These are phyloP conservation scores for Cystobasidium ongulense DNA, from an alignment of 768 basidiomycete genomes.

Conservation along the genomic window DNA sequence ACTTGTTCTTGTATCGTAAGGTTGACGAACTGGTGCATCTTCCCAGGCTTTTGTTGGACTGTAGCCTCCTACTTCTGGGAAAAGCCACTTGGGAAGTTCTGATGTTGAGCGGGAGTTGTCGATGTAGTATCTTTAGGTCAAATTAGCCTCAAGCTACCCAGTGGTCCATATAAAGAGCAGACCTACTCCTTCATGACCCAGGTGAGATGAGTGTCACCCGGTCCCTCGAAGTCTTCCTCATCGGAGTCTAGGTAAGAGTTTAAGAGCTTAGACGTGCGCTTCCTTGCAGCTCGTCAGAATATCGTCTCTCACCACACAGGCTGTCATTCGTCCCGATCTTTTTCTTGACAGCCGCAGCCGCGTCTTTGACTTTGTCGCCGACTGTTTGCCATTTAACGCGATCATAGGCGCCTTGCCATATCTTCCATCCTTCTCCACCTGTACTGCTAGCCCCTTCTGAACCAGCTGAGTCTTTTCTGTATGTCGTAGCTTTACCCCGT, in stretches of 20 bases:
- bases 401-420: constrained; percentile 17
- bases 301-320: constrained; percentile 12
- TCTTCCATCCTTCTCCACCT: constrained; percentile 23
- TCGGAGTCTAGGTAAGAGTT: neutral
- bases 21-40: neutral
- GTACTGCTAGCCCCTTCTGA: neutral
- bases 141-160: too few species aligned
- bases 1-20: neutral
- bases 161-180: too few species aligned
- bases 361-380: constrained; percentile 1
- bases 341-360: neutral
- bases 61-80: neutral
- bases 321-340: neutral
- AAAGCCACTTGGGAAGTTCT: constrained; percentile 21
- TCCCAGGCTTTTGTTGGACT: constrained; percentile 8
- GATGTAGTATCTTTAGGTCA: constrained; percentile 31
- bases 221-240: constrained; percentile 21
- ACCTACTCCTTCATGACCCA: constrained; percentile 27
- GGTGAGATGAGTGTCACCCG: constrained; percentile 25
- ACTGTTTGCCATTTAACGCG: constrained; percentile 23
- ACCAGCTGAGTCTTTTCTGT: neutral
- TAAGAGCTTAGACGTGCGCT: neutral
- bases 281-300: neutral
- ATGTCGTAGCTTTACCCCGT: neutral
- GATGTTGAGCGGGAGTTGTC: neutral